phyloP scores from a whole-genome alignment of 176 grass and related monocot species.

The Triticum dicoccoides region DNA sequence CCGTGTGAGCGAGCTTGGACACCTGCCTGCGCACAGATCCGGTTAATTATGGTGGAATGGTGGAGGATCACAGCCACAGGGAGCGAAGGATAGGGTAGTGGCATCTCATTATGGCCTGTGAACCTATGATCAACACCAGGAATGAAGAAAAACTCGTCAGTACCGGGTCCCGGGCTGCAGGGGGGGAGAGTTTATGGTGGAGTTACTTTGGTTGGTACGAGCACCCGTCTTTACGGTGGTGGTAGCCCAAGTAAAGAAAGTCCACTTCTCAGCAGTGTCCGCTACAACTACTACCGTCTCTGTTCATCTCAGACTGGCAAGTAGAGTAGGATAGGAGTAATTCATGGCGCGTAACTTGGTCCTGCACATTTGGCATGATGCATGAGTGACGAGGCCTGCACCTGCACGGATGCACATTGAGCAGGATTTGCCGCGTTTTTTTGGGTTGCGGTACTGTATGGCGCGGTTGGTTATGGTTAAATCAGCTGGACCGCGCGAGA shows the following conservation, averaged over 20 bases:
- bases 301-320: neutral
- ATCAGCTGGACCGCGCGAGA: neutral
- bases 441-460: neutral
- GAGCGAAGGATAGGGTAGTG: neutral
- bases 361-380: neutral
- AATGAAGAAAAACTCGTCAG: neutral
- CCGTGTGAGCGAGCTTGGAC: neutral
- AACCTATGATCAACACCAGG: slow-evolving; percentile 14
- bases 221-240: neutral
- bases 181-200: neutral
- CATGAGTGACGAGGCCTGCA: neutral
- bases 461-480: neutral
- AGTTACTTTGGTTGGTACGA: slow-evolving; percentile 9
- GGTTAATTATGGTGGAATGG: slow-evolving; percentile 2
- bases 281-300: neutral
- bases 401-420: neutral
- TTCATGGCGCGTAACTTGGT: neutral
- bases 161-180: neutral
- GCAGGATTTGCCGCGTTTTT: neutral
- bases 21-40: slow-evolving; percentile 7
- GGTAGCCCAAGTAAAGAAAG: neutral
- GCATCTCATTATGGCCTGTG: slow-evolving; percentile 35
- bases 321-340: neutral
- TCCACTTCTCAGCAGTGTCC: neutral
- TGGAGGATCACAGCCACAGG: neutral